A percentile compares a stretch with the other conserved stretches of the same genome.
Evolutionary conservation across 176 grass and related monocot species (phyloP).

Genomic region (Oryza glaberrima): DNA sequence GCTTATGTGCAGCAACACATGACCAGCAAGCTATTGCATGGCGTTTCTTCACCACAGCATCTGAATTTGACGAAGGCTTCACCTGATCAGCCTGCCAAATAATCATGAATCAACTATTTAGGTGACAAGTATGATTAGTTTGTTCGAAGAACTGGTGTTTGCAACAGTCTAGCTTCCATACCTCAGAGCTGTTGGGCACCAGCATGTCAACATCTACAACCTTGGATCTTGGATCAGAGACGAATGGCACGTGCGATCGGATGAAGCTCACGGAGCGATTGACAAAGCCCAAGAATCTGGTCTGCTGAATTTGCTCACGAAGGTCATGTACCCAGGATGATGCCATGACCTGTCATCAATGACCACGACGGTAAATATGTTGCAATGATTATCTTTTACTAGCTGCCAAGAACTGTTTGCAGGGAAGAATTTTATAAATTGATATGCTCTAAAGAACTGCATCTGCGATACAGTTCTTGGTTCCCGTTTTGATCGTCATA

Average conservation of each 20-base stretch:
- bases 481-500: constrained; percentile 27
- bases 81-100: constrained; percentile 38
- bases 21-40: constrained; percentile 55
- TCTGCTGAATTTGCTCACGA: constrained; percentile 71
- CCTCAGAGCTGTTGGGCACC: constrained; percentile 38
- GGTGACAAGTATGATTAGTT: not conserved
- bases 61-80: constrained; percentile 28
- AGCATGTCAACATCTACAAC: constrained; percentile 76
- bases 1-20: constrained; percentile 37
- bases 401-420: not conserved
- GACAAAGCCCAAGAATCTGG: constrained; percentile 76
- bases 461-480: not conserved
- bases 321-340: constrained; percentile 84
- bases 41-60: constrained; percentile 39
- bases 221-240: constrained; percentile 74
- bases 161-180: constrained; percentile 35
- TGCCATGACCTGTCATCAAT: constrained; percentile 59
- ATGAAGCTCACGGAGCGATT: constrained; percentile 77
- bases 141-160: constrained; percentile 28
- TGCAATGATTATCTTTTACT: constrained; percentile 13
- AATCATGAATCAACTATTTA: not conserved
- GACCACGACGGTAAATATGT: constrained; percentile 20
- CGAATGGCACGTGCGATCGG: constrained; percentile 71
- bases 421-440: not conserved
- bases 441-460: not conserved